Conservation (phyloP, 2,329 filamentous ascomycete genomes). For the Phoma sp. region DNA sequence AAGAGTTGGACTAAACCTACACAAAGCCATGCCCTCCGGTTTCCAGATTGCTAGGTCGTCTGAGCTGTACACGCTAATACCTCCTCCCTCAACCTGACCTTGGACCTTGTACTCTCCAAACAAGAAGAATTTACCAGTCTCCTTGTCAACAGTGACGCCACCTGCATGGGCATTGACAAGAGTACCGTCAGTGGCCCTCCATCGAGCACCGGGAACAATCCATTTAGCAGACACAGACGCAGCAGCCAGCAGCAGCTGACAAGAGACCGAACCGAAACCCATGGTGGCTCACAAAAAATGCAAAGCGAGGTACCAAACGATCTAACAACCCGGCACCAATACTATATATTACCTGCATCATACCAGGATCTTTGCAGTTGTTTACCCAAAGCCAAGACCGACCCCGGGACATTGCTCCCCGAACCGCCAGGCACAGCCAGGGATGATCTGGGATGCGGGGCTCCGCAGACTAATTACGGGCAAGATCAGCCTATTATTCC, state of each 20-base stretch:
- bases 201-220: constrained; percentile 68
- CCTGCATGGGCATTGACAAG: constrained; percentile 69
- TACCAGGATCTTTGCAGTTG: constrained; percentile 6
- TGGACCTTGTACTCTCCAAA: constrained; percentile 69
- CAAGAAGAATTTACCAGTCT: constrained; percentile 64
- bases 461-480: constrained; percentile 23
- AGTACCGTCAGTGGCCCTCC: constrained; percentile 67
- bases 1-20: constrained; percentile 38
- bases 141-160: constrained; percentile 60
- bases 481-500: constrained; percentile 31
- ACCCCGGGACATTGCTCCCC: constrained; percentile 31
- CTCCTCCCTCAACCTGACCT: constrained; percentile 66
- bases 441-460: constrained; percentile 29
- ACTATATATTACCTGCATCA: constrained; percentile 27
- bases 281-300: constrained; percentile 7
- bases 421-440: constrained; percentile 31
- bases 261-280: constrained; percentile 29
- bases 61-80: constrained; percentile 65
- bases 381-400: constrained; percentile 32
- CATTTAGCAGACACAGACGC: constrained; percentile 55
- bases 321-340: constrained; percentile 12
- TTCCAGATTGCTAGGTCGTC: constrained; percentile 68
- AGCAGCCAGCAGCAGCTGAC: constrained; percentile 33
- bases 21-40: constrained; percentile 63
- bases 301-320: constrained; percentile 4